phyloP scores from a whole-genome alignment of 768 basidiomycete genomes.

The Leccinum incarnatum region DNA sequence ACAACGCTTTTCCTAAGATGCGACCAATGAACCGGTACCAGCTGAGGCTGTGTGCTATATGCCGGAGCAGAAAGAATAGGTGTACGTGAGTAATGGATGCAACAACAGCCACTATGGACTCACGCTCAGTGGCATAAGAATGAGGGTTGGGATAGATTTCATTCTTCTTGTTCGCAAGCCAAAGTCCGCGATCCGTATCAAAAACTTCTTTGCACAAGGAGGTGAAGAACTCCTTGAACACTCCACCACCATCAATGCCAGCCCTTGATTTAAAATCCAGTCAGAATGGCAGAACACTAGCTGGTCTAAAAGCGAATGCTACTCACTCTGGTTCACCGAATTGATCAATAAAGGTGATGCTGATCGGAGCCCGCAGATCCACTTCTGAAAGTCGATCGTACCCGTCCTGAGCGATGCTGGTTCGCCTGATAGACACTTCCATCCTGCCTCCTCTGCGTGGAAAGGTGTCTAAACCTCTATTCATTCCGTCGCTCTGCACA shows the following conservation, averaged over 20 bases:
- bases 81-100: not conserved
- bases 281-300: slow-evolving; percentile 4
- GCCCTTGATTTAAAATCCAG: slow-evolving; percentile 42
- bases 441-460: slow-evolving; percentile 15
- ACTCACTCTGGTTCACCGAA: slow-evolving; percentile 82
- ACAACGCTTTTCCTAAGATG: slow-evolving; percentile 93
- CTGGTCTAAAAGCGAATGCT: not conserved
- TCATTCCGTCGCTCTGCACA: slow-evolving; percentile 58
- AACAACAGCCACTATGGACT: slow-evolving; percentile 23
- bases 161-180: slow-evolving; percentile 88
- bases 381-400: slow-evolving; percentile 79
- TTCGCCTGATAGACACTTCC: slow-evolving; percentile 49
- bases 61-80: not conserved
- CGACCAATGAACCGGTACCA: slow-evolving; percentile 96
- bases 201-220: slow-evolving; percentile 92
- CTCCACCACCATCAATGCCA: slow-evolving; percentile 94
- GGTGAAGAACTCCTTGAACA: slow-evolving; percentile 98
- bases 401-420: slow-evolving; percentile 83
- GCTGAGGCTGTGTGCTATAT: slow-evolving; percentile 71
- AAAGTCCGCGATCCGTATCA: slow-evolving; percentile 90
- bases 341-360: slow-evolving; percentile 92
- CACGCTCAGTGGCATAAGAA: slow-evolving; percentile 84
- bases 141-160: slow-evolving; percentile 96
- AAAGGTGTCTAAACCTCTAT: slow-evolving; percentile 17
- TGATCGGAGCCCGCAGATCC: slow-evolving; percentile 77